Percentiles rank a stretch among this genome's conserved stretches.
Conservation (phyloP, 2,329 filamentous ascomycete genomes). For the Thielaviopsis populi region DNA sequence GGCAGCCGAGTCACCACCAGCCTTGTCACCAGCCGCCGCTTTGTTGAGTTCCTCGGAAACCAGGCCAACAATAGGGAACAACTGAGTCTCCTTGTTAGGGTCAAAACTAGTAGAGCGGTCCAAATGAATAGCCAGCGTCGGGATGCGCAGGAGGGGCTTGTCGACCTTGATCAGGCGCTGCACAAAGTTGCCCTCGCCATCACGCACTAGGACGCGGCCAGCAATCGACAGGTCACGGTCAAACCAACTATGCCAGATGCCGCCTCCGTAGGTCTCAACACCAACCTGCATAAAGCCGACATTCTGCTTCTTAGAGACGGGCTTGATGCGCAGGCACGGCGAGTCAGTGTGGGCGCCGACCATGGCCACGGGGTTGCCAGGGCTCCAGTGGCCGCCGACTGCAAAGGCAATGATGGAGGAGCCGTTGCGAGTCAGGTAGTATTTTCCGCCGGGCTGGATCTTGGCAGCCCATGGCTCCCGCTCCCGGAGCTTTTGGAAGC, state of each 20-base stretch:
- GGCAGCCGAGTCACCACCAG: constrained; percentile 27
- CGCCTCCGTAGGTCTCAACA: constrained; percentile 92
- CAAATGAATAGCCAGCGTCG: constrained; percentile 86
- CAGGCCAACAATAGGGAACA: constrained; percentile 85
- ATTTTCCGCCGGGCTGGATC: constrained; percentile 77
- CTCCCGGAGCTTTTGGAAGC: constrained; percentile 80
- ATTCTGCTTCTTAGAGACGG: constrained; percentile 74
- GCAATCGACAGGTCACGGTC: constrained; percentile 87
- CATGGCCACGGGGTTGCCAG: constrained; percentile 83
- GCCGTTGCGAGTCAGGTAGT: constrained; percentile 86
- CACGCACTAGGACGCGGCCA: constrained; percentile 69
- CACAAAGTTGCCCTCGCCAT: constrained; percentile 56
- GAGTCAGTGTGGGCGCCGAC: constrained; percentile 95
- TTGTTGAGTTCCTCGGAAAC: constrained; percentile 76
- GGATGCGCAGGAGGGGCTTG: constrained; percentile 78
- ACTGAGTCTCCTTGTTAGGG: constrained; percentile 93
- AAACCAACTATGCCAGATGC: constrained; percentile 97
- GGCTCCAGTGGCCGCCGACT: constrained; percentile 77
- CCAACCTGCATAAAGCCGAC: constrained; percentile 88
- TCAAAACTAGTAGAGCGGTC: constrained; percentile 73
- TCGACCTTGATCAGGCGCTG: constrained; percentile 84
- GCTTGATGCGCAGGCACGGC: constrained; percentile 81
- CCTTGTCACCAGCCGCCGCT: constrained; percentile 25
- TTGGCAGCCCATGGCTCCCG: constrained; percentile 73
- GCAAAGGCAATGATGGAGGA: constrained; percentile 89